Base-by-base conservation (phyloP, 2,329 filamentous ascomycete genomes). In the Fusarium odoratissimum region DNA sequence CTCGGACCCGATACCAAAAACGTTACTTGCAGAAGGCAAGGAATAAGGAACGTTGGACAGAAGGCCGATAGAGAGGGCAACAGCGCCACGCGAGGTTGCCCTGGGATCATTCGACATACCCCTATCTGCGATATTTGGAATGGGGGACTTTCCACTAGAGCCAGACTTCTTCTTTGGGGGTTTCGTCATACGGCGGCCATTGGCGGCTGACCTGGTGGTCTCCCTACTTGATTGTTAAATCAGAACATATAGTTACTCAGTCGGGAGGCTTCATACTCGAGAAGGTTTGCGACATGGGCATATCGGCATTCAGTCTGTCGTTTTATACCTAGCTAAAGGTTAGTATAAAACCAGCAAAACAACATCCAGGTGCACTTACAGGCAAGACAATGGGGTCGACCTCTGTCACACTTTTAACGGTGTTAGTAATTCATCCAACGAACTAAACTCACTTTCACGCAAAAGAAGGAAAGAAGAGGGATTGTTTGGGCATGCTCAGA, bases 1-100 rank as follows among this genome's bases (percentile, higher is more conserved):
- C 78, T 94, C 91, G 1, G 91, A 91, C 19, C 92, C 92, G 71
- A 94, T 90, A n/a, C 93, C 93, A 78, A 95, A 95, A 61, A 95
- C 91, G 72, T 93, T 94, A 61, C 91, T 93, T 3, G 91, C 91
- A 11, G 90, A 90, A 14, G 91, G 89, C 45, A 89, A 86, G 1
- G 92, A 92, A 78, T 92, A 93, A 1, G 92, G 91, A 6, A 94
- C 88, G 76, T 93, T 91, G 56, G 92, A 93, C 49, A 95, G 84
- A 16, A 94, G 85, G 25, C 89, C 89, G 12, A 85, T 89, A 7
- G 88, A 90, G 19, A 87, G 83, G 35, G 88, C 86, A 31, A 89
- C 84, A 44, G 87, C 87, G 49, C 86, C 86, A 49, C 85, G 83
- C 6, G 86, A 86, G 25, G 83, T 77, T 37, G 78, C 82, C 59